A percentile compares a stretch with the other conserved stretches of the same genome.
Conservation (phyloP, 1,284 basidiomycete genomes). For the Boletus sp. region DNA sequence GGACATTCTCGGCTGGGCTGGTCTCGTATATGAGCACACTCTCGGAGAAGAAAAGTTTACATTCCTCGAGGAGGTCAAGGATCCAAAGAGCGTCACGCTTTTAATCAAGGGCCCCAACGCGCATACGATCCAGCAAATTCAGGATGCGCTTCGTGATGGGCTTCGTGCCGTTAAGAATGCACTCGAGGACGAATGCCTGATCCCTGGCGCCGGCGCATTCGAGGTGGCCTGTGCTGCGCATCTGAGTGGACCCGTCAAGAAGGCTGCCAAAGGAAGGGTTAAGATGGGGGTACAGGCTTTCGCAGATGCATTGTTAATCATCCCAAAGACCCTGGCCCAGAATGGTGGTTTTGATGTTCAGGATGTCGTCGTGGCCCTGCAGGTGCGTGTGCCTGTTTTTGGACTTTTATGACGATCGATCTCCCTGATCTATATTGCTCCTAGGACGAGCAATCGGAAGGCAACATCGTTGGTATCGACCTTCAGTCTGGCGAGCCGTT, state of each 20-base stretch:
- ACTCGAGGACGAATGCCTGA: constrained; percentile 83
- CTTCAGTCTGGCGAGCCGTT: constrained; percentile 93
- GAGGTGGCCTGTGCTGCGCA: constrained; percentile 92
- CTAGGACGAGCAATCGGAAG: constrained; percentile 90
- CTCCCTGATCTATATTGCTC: constrained; percentile 10
- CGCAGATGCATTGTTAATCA: constrained; percentile 90
- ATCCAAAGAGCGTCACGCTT: constrained; percentile 95
- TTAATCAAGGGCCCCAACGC: constrained; percentile 98
- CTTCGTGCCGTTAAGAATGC: constrained; percentile 96
- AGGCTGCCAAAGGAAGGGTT: constrained; percentile 87
- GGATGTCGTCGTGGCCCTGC: constrained; percentile 88
- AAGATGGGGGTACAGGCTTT: constrained; percentile 99
- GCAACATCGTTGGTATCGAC: constrained; percentile 88
- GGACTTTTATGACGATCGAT: constrained; percentile 10
- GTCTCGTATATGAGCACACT: constrained; percentile 98
- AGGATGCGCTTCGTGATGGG: constrained; percentile 96
- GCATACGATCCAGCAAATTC: constrained; percentile 95
- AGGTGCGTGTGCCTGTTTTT: constrained; percentile 46
- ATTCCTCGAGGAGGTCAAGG: constrained; percentile 94
- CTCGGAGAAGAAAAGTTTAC: constrained; percentile 99
- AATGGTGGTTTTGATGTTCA: constrained; percentile 99
- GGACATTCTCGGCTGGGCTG: constrained; percentile 92
- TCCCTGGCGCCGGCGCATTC: constrained; percentile 97
- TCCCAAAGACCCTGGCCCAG: constrained; percentile 94
- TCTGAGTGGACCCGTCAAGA: constrained; percentile 77